Conservation (phyloP, 2,329 filamentous ascomycete genomes). For the Fusarium mangiferae region DNA sequence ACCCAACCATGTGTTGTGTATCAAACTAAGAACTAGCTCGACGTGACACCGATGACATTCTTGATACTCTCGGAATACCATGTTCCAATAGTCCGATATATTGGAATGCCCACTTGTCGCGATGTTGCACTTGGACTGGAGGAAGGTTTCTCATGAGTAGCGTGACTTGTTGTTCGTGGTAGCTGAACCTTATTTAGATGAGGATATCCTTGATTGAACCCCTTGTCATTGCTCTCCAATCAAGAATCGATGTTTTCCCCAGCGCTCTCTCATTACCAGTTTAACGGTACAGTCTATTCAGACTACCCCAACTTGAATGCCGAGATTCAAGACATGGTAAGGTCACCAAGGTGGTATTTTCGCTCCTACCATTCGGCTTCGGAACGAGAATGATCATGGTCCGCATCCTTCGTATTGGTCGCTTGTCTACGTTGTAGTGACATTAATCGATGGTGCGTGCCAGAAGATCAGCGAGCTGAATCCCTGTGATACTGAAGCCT, state of each 20-base stretch:
- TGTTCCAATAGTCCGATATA: neutral
- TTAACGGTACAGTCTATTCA: slow-evolving; percentile 22
- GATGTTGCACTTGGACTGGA: slow-evolving; percentile 7
- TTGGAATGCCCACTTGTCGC: neutral
- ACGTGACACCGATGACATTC: neutral
- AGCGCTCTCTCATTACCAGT: slow-evolving; percentile 10
- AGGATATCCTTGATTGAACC: slow-evolving; percentile 14
- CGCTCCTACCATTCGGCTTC: slow-evolving; percentile 3
- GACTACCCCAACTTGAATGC: slow-evolving; percentile 17
- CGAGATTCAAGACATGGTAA: slow-evolving; percentile 27
- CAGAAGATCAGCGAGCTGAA: slow-evolving; percentile 5
- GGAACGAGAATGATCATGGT: slow-evolving; percentile 7
- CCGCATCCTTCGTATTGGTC: neutral
- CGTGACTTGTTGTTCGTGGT: slow-evolving; percentile 20
- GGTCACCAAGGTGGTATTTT: slow-evolving; percentile 25
- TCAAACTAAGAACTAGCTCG: neutral
- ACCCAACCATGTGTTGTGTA: neutral
- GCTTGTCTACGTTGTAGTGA: neutral
- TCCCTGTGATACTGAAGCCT: neutral
- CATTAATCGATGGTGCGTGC: neutral
- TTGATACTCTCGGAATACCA: neutral
- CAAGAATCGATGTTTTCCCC: slow-evolving; percentile 11
- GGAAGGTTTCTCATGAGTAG: slow-evolving; percentile 10
- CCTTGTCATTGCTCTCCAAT: slow-evolving; percentile 35
- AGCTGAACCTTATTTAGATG: slow-evolving; percentile 41